These are phyloP conservation scores for Protomyces arabidopsidicola DNA, from an alignment of 1,139 yeast species.

Conservation along the genomic window DNA sequence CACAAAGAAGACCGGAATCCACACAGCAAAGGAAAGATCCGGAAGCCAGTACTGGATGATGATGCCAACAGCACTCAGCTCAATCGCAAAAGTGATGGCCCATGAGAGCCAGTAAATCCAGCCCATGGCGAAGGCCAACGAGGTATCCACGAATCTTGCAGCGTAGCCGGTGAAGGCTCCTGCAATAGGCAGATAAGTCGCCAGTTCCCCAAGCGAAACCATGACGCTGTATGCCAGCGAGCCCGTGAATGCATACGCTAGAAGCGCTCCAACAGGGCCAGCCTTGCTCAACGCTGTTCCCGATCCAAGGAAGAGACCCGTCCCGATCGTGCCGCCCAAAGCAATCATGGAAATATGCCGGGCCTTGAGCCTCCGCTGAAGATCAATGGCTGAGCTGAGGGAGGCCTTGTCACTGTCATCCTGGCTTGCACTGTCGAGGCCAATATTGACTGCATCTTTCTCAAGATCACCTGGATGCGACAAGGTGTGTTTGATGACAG, in stretches of 20 bases:
- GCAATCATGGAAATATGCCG: constrained; percentile 51
- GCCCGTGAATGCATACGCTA: constrained; percentile 68
- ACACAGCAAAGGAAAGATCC: constrained; percentile 53
- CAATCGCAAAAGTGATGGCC: constrained; percentile 81
- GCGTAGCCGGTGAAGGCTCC: constrained; percentile 57
- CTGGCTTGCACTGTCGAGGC: not conserved
- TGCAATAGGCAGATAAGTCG: constrained; percentile 72
- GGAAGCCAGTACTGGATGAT: constrained; percentile 68
- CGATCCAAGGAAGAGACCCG: constrained; percentile 57
- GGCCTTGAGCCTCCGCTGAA: constrained; percentile 43
- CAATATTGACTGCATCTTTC: not conserved
- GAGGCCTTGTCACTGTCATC: not conserved
- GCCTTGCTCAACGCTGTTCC: constrained; percentile 73
- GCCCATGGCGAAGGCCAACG: constrained; percentile 73
- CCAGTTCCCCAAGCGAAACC: constrained; percentile 80
- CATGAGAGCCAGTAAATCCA: constrained; percentile 84
- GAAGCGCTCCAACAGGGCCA: constrained; percentile 75
- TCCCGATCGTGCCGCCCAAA: constrained; percentile 52
- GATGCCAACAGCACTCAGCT: constrained; percentile 74
- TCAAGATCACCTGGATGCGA: not conserved
- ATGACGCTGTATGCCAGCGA: constrained; percentile 63
- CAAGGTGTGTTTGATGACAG: not conserved
- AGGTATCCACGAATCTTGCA: constrained; percentile 19
- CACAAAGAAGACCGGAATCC: constrained; percentile 70
- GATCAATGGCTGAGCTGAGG: not conserved